Conservation (phyloP, 2,329 filamentous ascomycete genomes). For the Corniculantispora saksenae region DNA sequence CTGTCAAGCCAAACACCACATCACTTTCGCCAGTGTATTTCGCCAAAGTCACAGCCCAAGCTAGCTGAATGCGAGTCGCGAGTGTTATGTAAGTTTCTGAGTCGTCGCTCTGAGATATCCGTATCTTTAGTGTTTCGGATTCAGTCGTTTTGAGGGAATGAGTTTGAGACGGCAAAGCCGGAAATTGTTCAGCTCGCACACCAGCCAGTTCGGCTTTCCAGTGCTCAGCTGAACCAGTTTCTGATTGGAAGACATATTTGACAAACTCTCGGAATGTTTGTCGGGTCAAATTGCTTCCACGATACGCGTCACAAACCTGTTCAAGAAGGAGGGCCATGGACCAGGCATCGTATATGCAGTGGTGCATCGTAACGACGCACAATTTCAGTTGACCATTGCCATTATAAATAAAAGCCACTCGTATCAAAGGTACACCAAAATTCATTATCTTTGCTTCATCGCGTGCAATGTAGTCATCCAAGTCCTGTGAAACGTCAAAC, state of each 20-base stretch:
- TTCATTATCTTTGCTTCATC: neutral
- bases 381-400: neutral
- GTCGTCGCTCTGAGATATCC: neutral
- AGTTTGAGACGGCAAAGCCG: constrained; percentile 32
- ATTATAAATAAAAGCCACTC: neutral
- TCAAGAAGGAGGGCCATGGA: neutral
- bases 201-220: neutral
- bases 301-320: neutral
- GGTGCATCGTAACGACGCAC: constrained; percentile 4
- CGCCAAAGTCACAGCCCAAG: constrained; percentile 14
- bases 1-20: constrained; percentile 20
- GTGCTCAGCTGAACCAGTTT: neutral
- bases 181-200: constrained; percentile 41
- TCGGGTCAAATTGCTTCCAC: neutral
- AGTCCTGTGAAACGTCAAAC: neutral
- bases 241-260: neutral
- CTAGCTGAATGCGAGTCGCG: constrained; percentile 30
- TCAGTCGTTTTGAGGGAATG: constrained; percentile 25
- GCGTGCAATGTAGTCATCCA: neutral
- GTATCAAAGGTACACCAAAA: neutral
- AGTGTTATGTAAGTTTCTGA: constrained; percentile 32
- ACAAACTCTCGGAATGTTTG: neutral
- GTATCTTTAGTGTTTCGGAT: neutral
- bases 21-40: constrained; percentile 15
- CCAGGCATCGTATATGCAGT: constrained; percentile 9